Evolutionary conservation across 2,329 filamentous ascomycete species (phyloP), one percentile per base, ranked within the genome.

Genomic region (Hymenoscyphus occultus): DNA sequence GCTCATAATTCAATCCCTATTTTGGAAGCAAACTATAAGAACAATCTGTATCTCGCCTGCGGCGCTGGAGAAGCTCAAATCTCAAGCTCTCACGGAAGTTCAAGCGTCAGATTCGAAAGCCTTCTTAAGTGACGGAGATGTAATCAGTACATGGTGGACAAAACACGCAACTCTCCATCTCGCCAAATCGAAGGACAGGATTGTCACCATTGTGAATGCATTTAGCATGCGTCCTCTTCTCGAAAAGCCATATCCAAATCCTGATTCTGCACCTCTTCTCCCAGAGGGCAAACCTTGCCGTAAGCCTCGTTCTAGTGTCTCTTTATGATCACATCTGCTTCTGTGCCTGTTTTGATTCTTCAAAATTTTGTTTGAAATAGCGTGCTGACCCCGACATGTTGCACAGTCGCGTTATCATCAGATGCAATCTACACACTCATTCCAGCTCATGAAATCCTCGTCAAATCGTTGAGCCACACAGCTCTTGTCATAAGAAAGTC

Each of bases 121-220:
- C 1, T 82, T 80, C 62, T 54, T 83, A 39, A 82, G 78, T 66
- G 80, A 82, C n/a, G 77, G 78, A 22, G 81, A 84, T 61, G 72
- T 83, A 1, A 69, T 84, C 1, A 71, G 74, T 1, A 79, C 79
- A 0, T 84, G 80, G 79, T 70, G 75, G 61, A 71, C 76, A 9
- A 75, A 76, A 10, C 68, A 75, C 12, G 71, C 71, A 54, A 67
- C 71, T 31, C 70, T 64, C n/a, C 32, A 63, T 32, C n/a, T 65
- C 2, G 32, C 51, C 69, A 68, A n/a, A 40, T 61, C 32, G 40
- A 70, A 75, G 19, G 64, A 69, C 16, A 72, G 72, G 32, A 72
- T 74, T 1, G 67, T 82, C 56, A 75, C 73, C 9, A 71, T 79
- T n/a, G 69, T 78, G 56, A 79, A 80, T 69, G 75, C 77, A 1